Evolutionary conservation across 2,329 filamentous ascomycete species (phyloP), one percentile per base, ranked within the genome.

Genomic region (Leptographium galeiforme): DNA sequence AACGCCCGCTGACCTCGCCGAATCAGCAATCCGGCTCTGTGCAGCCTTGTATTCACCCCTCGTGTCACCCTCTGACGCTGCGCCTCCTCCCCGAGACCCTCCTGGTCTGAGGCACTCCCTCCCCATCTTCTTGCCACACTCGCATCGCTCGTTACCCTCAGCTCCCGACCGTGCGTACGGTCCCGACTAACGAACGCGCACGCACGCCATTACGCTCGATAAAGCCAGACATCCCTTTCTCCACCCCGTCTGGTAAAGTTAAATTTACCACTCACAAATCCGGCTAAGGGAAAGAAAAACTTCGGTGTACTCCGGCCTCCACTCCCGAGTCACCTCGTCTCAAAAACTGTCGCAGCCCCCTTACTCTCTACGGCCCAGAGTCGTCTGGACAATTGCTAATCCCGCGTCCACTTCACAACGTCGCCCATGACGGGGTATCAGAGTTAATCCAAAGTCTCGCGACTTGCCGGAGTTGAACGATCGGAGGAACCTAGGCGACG

Each of bases 41-140:
- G 43, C 48, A 56, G 51, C 51, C 54, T 51, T 47, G 41, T 49
- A 45, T 49, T 43, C 41, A 25, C 14, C 19, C 30, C 8, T 40
- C 45, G 13, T n/a, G 43, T 7, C 43, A 32, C 30, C 19, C 16
- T 36, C 5, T 13, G 16, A 18, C 30, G n/a, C n/a, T 18, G 45
- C 19, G 32, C 45, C 45, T 47, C 44, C 25, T 47, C 46, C 18
- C n/a, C 41, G 11, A 44, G 13, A 43, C 19, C 12, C 41, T 30
- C 41, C 14, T 30, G 13, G 25, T 44, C 10, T 19, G 4, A 18
- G 41, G 14, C 6, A 18, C 14, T 11, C 41, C 10, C 19, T 44
- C 25, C 41, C 41, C 18, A 19, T 25, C 41, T 30, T 44, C 19
- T 5, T 18, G 18, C 10, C 10, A 44, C 40, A 41, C 7, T 18